Evolutionary conservation across 2,329 filamentous ascomycete genomes (phyloP).

Genomic region (Fusarium sp.): DNA sequence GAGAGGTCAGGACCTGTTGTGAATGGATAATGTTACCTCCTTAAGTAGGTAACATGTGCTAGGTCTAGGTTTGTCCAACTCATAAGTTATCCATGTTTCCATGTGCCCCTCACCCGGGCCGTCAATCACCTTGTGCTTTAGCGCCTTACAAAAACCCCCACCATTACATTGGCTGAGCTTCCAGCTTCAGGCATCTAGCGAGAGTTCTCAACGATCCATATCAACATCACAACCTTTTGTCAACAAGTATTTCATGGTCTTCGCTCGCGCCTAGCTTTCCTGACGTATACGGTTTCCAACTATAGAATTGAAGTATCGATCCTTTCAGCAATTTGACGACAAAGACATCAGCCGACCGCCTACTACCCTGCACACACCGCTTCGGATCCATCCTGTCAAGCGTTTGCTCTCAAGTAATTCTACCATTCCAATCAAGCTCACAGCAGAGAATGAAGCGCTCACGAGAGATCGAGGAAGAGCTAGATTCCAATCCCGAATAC

Average conservation of each 20-base stretch:
- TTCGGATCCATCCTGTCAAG: slow-evolving; percentile 14
- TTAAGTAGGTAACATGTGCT: background rate
- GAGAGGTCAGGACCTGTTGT: background rate
- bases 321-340: background rate
- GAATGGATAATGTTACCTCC: background rate
- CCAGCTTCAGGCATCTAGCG: slow-evolving; percentile 10
- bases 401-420: slow-evolving; percentile 44
- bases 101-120: slow-evolving; percentile 30
- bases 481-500: slow-evolving; percentile 48
- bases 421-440: slow-evolving; percentile 47
- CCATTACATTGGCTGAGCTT: slow-evolving; percentile 8
- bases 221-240: background rate
- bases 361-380: slow-evolving; percentile 42
- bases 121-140: slow-evolving; percentile 29
- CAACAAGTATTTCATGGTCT: background rate
- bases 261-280: background rate
- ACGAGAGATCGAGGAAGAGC: slow-evolving; percentile 67
- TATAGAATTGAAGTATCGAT: background rate
- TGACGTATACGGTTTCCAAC: background rate
- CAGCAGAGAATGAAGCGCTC: slow-evolving; percentile 69
- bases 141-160: slow-evolving; percentile 25
- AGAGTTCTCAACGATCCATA: slow-evolving; percentile 4
- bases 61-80: slow-evolving; percentile 3
- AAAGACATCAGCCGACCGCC: background rate
- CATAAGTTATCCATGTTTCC: background rate